Evolutionary conservation across 176 grass and related monocot species (phyloP).

Genomic region (Alopecurus myosuroides): DNA sequence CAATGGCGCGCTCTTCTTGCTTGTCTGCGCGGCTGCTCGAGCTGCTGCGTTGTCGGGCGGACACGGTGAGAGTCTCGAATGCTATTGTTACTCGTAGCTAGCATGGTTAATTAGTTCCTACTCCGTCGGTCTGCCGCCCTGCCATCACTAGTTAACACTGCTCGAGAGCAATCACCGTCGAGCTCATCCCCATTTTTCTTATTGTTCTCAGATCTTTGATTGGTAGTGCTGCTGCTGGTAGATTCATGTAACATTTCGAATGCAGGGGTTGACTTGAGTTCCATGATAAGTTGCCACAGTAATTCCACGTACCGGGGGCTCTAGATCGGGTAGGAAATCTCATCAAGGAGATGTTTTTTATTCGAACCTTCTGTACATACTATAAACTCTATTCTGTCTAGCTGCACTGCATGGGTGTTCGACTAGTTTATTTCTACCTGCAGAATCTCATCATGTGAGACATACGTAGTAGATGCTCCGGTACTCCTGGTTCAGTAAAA

Average conservation of each 20-base stretch:
- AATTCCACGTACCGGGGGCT: too few relatives aligned
- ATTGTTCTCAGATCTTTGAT: not conserved
- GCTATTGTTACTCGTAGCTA: not conserved
- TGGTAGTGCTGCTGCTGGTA: not conserved
- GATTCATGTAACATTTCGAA: not conserved
- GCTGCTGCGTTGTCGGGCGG: not conserved
- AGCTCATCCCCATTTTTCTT: not conserved
- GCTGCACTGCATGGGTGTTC: too few relatives aligned
- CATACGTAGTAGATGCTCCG: not conserved
- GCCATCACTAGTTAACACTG: not conserved
- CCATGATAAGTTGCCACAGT: too few relatives aligned
- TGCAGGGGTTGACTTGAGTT: too few relatives aligned
- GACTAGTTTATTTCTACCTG: too few relatives aligned
- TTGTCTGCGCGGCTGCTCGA: constrained; percentile 1
- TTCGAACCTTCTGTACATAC: too few relatives aligned
- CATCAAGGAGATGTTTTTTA: too few relatives aligned
- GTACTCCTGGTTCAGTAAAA: not conserved
- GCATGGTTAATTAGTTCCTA: not conserved
- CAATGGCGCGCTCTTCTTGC: constrained; percentile 9
- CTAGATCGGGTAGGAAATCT: too few relatives aligned
- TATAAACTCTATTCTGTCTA: too few relatives aligned
- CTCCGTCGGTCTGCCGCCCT: not conserved
- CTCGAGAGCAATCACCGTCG: not conserved
- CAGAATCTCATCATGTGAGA: too few relatives aligned
- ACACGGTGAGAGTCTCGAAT: constrained; percentile 24